Percentiles rank a stretch among this genome's conserved stretches.
These are phyloP conservation scores for Cladophialophora immunda DNA, from an alignment of 2,329 filamentous ascomycete genomes.

Conservation along the genomic window DNA sequence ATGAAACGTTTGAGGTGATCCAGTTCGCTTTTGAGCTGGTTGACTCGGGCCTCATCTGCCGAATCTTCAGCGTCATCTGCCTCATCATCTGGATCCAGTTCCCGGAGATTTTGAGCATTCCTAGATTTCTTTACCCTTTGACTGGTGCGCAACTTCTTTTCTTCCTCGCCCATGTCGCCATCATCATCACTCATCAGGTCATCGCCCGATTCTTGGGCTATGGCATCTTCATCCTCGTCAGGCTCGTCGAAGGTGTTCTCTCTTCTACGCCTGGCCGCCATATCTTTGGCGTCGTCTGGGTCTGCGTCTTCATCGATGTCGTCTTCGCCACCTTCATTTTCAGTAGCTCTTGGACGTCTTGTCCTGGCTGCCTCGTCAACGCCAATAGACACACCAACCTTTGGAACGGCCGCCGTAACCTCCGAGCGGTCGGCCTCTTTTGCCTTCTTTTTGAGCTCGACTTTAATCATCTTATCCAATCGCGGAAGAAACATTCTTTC, in stretches of 20 bases:
- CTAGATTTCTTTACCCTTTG: constrained; percentile 25
- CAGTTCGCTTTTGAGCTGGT: constrained; percentile 70
- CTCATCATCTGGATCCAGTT: constrained; percentile 39
- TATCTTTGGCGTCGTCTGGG: constrained; percentile 71
- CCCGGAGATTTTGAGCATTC: constrained; percentile 34
- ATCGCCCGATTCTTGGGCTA: constrained; percentile 60
- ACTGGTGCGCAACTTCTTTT: constrained; percentile 8
- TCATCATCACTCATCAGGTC: constrained; percentile 41
- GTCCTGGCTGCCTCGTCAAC: constrained; percentile 60
- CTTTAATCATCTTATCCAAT: constrained; percentile 74
- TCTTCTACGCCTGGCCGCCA: constrained; percentile 71
- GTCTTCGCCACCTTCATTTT: constrained; percentile 55
- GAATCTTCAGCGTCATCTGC: constrained; percentile 47
- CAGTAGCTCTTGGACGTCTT: constrained; percentile 58
- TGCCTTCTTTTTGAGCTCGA: constrained; percentile 81
- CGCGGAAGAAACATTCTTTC: constrained; percentile 79
- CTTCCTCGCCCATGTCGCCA: constrained; percentile 14
- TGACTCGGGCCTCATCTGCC: constrained; percentile 63
- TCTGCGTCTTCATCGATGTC: constrained; percentile 80
- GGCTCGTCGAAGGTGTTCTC: constrained; percentile 81
- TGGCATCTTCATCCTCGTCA: constrained; percentile 86
- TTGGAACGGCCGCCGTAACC: constrained; percentile 75
- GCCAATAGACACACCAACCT: constrained; percentile 73
- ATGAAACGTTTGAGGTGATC: constrained; percentile 77
- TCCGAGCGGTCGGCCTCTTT: constrained; percentile 64